Evolutionary conservation across 768 basidiomycete genomes (phyloP).

Genomic region (Infundibulicybe gibba): DNA sequence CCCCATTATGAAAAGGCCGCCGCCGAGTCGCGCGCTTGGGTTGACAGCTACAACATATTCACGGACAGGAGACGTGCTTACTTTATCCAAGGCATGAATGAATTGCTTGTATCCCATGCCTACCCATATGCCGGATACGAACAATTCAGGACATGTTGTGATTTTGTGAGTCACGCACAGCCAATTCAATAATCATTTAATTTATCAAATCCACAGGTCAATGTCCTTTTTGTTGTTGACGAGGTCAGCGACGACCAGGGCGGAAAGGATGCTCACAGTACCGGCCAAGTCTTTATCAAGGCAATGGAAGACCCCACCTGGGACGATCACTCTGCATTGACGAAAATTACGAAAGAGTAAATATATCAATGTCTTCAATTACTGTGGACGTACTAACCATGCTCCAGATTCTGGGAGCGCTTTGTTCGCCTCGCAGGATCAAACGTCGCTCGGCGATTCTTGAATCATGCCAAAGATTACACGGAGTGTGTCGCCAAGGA

Average conservation of each 20-base stretch:
- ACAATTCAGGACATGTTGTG: slow-evolving; percentile 56
- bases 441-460: slow-evolving; percentile 45
- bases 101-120: slow-evolving; percentile 58
- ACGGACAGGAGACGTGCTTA: slow-evolving; percentile 59
- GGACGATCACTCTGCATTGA: slow-evolving; percentile 54
- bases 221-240: slow-evolving; percentile 64
- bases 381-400: background rate
- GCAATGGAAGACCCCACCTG: slow-evolving; percentile 48
- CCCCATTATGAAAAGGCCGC: slow-evolving; percentile 54
- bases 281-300: slow-evolving; percentile 48
- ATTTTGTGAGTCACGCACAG: slow-evolving; percentile 41
- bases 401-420: slow-evolving; percentile 48
- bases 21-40: slow-evolving; percentile 58
- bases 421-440: slow-evolving; percentile 42
- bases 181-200: slow-evolving; percentile 1
- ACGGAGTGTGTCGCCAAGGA: slow-evolving; percentile 56
- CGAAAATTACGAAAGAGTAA: slow-evolving; percentile 60
- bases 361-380: slow-evolving; percentile 13
- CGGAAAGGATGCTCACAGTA: slow-evolving; percentile 48
- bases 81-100: slow-evolving; percentile 58
- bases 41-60: slow-evolving; percentile 57
- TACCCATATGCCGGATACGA: slow-evolving; percentile 57
- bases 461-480: slow-evolving; percentile 50
- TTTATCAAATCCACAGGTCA: slow-evolving; percentile 31
- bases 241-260: slow-evolving; percentile 68